A percentile compares a stretch with the other conserved stretches of the same genome.
phyloP scores from a whole-genome alignment of 148 eudicot genomes.

The Vaccinium myrtillus region DNA sequence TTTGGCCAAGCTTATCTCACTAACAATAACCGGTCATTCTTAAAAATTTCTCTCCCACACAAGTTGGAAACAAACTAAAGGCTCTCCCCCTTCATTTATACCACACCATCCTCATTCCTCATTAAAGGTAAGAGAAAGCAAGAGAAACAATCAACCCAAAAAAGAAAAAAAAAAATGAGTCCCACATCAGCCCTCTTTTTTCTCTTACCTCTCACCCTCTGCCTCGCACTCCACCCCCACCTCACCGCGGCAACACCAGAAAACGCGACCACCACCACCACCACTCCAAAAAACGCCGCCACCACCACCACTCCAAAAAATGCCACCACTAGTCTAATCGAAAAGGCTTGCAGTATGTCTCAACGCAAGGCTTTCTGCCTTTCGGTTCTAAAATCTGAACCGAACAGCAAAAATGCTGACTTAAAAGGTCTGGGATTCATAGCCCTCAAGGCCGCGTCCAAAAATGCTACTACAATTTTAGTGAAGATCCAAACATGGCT shows the following conservation, averaged over 20 bases:
- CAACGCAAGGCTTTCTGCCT: constrained; percentile 24
- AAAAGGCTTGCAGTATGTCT: constrained; percentile 15
- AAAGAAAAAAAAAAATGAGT: background rate
- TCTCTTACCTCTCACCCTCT: constrained; percentile 2
- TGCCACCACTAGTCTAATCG: background rate
- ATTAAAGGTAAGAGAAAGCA: background rate
- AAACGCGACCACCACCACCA: background rate
- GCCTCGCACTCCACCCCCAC: background rate
- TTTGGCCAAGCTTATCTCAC: constrained; percentile 15
- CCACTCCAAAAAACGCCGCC: background rate
- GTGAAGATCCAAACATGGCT: background rate
- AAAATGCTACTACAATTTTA: constrained; percentile 11
- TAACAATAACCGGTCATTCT: constrained; percentile 13
- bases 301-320: background rate
- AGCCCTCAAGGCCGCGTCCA: constrained; percentile 21
- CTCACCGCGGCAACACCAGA: background rate
- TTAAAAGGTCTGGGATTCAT: constrained; percentile 26
- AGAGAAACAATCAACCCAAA: background rate
- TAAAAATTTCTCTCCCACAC: background rate
- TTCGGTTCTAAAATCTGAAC: constrained; percentile 6
- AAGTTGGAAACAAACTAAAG: background rate
- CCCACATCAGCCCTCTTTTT: constrained; percentile 5
- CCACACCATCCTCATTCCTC: background rate
- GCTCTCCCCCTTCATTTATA: background rate
- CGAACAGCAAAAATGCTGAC: constrained; percentile 9